Base-by-base conservation (phyloP, 2,329 filamentous ascomycete genomes). In the Emergomyces africanus region DNA sequence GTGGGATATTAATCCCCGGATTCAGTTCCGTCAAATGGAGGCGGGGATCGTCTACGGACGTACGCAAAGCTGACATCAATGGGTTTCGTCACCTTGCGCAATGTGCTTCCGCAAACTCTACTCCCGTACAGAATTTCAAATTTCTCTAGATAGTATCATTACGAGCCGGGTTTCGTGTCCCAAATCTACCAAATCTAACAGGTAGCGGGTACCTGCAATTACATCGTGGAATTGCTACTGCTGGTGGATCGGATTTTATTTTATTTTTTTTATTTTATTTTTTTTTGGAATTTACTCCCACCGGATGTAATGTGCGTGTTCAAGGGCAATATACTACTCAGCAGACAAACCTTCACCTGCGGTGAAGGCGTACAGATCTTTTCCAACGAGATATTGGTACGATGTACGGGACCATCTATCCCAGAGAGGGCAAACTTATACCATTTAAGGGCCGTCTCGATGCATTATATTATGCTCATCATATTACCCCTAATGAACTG, bases 91-190 rank as follows among this genome's bases (percentile, higher is more conserved):
- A 50, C 42, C 23, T 54, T 42, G 15, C 59, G 61, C 6, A 14
- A 60, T n/a, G 57, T 20, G 12, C 8, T 61, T 57, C 59, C 61
- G 51, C 15, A 1, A 14, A 56, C 50, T 37, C 23, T n/a, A n/a
- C n/a, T n/a, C n/a, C n/a, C n/a, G n/a, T 61, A 25, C 59, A 54
- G 8, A 55, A 53, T 20, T 44, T 62, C 28, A 58, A 4, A 5
- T 46, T 44, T 39, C 35, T 62, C 25, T 55, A 59, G 30, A 48
- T 59, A n/a, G n/a, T n/a, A n/a, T 61, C 59, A 25, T 8, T 61
- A 10, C 28, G 51, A 5, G 49, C 41, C n/a, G 35, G 30, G 8
- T 15, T 49, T 49, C 35, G 51, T 1, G n/a, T 44, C 18, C 35
- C 5, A 6, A 46, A 33, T 35, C 4, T 3, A 14, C 4, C 30